Evolutionary conservation across 306 rosid genomes (phyloP).

Genomic region (Dalbergia oliveri): DNA sequence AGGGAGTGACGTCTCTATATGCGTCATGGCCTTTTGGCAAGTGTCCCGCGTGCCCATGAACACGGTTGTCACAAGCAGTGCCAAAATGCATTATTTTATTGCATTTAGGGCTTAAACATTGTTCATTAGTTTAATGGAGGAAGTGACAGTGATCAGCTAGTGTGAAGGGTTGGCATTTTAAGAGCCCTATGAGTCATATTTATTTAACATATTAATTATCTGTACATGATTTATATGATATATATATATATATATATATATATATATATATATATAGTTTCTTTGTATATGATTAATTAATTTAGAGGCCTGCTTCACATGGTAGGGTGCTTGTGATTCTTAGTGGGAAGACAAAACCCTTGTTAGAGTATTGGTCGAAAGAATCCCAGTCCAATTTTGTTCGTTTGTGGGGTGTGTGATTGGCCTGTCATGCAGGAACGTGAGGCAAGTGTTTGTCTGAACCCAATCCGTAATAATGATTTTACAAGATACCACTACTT

Average conservation of each 20-base stretch:
- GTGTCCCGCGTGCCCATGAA: slow-evolving; percentile 58
- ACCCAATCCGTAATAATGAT: slow-evolving; percentile 49
- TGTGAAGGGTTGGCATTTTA: slow-evolving; percentile 60
- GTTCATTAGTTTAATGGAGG: slow-evolving; percentile 47
- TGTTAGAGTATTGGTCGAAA: slow-evolving; percentile 54
- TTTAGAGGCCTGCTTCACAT: slow-evolving; percentile 68
- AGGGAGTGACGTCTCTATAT: slow-evolving; percentile 43
- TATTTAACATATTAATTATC: not conserved
- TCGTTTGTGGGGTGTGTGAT: slow-evolving; percentile 50
- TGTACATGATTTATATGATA: not conserved
- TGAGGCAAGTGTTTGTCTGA: slow-evolving; percentile 68
- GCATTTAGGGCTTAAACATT: slow-evolving; percentile 41
- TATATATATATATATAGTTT: not conserved
- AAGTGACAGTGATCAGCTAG: slow-evolving; percentile 56
- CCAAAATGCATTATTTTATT: slow-evolving; percentile 30
- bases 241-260: not conserved
- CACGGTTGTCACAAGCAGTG: slow-evolving; percentile 46
- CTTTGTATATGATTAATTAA: slow-evolving; percentile 18
- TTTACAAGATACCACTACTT: slow-evolving; percentile 35
- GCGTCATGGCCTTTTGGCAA: slow-evolving; percentile 47
- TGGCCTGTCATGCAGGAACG: slow-evolving; percentile 68
- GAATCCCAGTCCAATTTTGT: slow-evolving; percentile 88
- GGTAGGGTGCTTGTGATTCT: slow-evolving; percentile 60
- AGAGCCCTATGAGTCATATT: slow-evolving; percentile 41
- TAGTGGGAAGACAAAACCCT: slow-evolving; percentile 57